Evolutionary conservation across 1,139 yeast genomes (phyloP), one percentile per base, ranked within the genome.

Genomic region (Eremothecium sinecaudum): DNA sequence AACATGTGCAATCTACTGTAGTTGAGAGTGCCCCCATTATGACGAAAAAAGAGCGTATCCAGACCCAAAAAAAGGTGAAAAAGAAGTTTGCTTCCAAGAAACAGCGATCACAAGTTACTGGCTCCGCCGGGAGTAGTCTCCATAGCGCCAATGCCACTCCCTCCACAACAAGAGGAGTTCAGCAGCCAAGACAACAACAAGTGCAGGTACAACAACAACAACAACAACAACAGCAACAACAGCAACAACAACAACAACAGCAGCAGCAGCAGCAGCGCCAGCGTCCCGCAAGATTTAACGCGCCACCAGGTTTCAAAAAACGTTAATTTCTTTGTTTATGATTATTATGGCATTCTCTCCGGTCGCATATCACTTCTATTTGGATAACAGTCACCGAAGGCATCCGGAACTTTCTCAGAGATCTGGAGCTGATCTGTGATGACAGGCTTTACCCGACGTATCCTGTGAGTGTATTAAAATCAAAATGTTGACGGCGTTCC

Each of bases 1-100:
- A 83, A 44, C 84, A 80, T 45, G 74, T 90, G 19, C 75, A 90
- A n/a, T 75, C 92, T 30, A 70, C 87, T 9, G 74, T 80, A 23
- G 79, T 86, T 20, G 94, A 84, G 53, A 75, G 86, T 24, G 75
- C 80, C 4, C 95, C 95, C 1, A 19, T 35, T 11, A 28, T 47
- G 30, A 63, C 76, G 4, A 59, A 69, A 19, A 71, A 67, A 38
- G 59, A 66, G 14, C 62, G 61, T 31, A 29, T 56, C 19, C 45
- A 41, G 5, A 37, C 43, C 5, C 44, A 42, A 8, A 48, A 47
- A 33, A 46, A 48, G 35, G 48, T 49, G 26, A 38, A 41, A 20
- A 53, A 51, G 32, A 43, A 46, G 27, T 24, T 50, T 10, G 37
- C 37, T 15, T 53, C 51, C 20, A 44, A 48, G 36, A 47, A 41